Conservation (phyloP, 2,329 filamentous ascomycete species). For the Neopestalotiopsis sp. region DNA sequence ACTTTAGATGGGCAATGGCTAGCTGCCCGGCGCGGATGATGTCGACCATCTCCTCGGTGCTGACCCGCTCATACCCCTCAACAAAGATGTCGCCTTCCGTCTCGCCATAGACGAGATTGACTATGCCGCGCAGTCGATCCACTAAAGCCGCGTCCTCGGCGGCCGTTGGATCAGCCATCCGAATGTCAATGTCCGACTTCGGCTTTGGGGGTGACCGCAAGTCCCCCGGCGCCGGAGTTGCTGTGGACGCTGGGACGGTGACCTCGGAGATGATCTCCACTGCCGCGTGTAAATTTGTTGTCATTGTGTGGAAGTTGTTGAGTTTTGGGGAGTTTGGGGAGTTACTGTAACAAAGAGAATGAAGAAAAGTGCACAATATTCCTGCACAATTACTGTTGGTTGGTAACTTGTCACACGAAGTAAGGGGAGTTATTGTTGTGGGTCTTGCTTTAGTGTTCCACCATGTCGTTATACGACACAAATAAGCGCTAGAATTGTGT, state of each 20-base stretch:
- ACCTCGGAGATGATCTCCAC: conserved; percentile 19
- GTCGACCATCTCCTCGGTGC: conserved; percentile 24
- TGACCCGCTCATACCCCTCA: conserved; percentile 31
- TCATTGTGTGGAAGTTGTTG: not conserved
- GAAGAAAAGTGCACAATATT: too few relatives aligned
- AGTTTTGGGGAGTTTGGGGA: not conserved
- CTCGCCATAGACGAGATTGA: conserved; percentile 50
- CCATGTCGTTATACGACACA: not conserved
- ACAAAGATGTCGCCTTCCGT: conserved; percentile 59
- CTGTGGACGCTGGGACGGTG: conserved; percentile 23
- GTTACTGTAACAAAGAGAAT: too few relatives aligned
- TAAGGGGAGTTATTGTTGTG: not conserved
- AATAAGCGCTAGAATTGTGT: not conserved
- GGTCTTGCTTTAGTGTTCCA: not conserved
- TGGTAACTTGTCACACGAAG: too few relatives aligned
- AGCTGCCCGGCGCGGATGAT: conserved; percentile 31
- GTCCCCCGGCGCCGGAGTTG: conserved; percentile 12
- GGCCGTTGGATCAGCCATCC: conserved; percentile 23
- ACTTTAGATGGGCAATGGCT: conserved; percentile 24
- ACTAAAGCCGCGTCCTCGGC: conserved; percentile 25
- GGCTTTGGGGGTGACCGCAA: not conserved
- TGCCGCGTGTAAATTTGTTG: not conserved
- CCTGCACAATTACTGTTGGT: too few relatives aligned
- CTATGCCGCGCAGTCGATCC: conserved; percentile 24
- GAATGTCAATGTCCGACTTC: conserved; percentile 22